phyloP scores from a whole-genome alignment of 2,329 filamentous ascomycete species.

The Alternaria brassicicola region DNA sequence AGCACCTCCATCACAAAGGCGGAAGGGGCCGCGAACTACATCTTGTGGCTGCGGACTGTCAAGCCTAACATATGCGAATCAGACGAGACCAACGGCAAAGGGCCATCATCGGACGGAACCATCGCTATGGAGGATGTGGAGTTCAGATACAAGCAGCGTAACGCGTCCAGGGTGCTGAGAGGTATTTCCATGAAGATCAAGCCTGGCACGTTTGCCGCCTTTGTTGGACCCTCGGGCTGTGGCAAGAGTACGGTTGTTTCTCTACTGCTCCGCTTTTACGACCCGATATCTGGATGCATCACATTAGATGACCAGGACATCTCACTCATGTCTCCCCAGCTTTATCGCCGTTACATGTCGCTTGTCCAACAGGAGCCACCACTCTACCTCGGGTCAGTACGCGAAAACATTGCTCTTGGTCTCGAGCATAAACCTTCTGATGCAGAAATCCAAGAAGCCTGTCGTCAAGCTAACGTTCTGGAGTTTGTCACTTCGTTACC shows the following conservation, averaged over 20 bases:
- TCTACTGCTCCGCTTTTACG: constrained; percentile 89
- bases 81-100: not conserved
- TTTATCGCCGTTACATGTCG: constrained; percentile 74
- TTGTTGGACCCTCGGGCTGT: constrained; percentile 88
- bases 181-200: constrained; percentile 52
- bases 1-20: constrained; percentile 82
- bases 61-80: constrained; percentile 42
- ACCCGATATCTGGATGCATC: constrained; percentile 72
- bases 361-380: constrained; percentile 92
- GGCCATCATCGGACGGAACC: not conserved
- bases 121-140: constrained; percentile 8
- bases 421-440: not conserved
- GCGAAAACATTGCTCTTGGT: constrained; percentile 70
- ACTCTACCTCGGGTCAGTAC: constrained; percentile 85
- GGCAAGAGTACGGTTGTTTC: constrained; percentile 92
- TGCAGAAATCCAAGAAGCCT: not conserved
- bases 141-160: constrained; percentile 3
- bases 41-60: constrained; percentile 49
- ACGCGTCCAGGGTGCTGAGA: constrained; percentile 3
- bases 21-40: constrained; percentile 71
- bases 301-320: constrained; percentile 76
- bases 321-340: constrained; percentile 48
- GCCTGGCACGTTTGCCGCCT: constrained; percentile 43
- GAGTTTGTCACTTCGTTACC: constrained; percentile 41
- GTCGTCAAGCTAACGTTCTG: constrained; percentile 33